A percentile compares a stretch with the other conserved stretches of the same genome.
Evolutionary conservation across 2,329 filamentous ascomycete genomes (phyloP).

Genomic region (Fusarium succisae): DNA sequence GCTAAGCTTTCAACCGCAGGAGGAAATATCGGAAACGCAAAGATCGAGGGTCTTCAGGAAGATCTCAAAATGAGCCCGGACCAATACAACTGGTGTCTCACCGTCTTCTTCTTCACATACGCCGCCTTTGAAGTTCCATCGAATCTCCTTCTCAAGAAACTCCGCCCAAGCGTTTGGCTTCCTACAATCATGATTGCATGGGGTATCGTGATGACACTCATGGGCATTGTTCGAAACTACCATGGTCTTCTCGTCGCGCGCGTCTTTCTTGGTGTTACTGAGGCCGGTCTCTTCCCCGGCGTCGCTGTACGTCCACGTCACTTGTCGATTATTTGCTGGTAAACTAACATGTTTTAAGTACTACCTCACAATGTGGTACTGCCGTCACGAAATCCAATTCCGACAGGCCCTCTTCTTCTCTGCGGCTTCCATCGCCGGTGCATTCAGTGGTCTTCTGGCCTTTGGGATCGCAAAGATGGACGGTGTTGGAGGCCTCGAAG

Average conservation of each 20-base stretch:
- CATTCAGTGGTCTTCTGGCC: constrained; percentile 77
- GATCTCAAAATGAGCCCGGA: constrained; percentile 66
- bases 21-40: constrained; percentile 73
- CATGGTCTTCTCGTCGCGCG: constrained; percentile 59
- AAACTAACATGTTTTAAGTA: constrained; percentile 46
- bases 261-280: constrained; percentile 71
- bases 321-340: not conserved
- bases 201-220: constrained; percentile 59
- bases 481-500: constrained; percentile 66
- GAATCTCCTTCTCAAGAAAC: constrained; percentile 78
- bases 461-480: constrained; percentile 76
- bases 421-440: constrained; percentile 81
- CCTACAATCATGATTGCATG: constrained; percentile 78
- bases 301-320: constrained; percentile 55
- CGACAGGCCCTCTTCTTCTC: constrained; percentile 81
- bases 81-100: constrained; percentile 76
- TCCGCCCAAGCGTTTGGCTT: constrained; percentile 79
- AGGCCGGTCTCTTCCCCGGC: constrained; percentile 73
- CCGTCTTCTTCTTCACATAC: constrained; percentile 83
- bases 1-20: constrained; percentile 41
- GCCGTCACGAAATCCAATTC: constrained; percentile 63
- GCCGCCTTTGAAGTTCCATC: constrained; percentile 79
- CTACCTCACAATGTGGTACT: constrained; percentile 68
- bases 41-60: constrained; percentile 66
- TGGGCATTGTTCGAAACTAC: constrained; percentile 62